phyloP scores from a whole-genome alignment of 2,329 filamentous ascomycete species.

The Penicillium hordei region DNA sequence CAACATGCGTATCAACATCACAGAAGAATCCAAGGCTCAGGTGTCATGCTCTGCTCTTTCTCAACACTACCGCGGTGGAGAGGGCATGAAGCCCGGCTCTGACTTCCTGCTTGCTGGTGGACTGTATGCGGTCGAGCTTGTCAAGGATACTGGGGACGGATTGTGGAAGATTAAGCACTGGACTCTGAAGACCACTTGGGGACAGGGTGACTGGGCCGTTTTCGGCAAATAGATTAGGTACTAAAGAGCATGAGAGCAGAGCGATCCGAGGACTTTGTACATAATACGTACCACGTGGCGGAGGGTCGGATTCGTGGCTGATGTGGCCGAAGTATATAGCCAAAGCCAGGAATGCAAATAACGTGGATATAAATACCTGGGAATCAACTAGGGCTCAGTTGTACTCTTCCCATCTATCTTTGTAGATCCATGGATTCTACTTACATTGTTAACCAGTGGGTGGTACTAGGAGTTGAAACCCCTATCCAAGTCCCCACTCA shows the following conservation, averaged over 20 bases:
- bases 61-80: constrained; percentile 24
- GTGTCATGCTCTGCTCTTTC: constrained; percentile 21
- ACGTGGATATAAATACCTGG: not conserved
- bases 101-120: constrained; percentile 26
- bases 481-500: no score
- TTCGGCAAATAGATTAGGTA: not conserved
- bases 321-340: not conserved
- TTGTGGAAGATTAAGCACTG: constrained; percentile 39
- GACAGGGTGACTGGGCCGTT: constrained; percentile 16
- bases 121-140: constrained; percentile 33
- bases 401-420: not conserved
- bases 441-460: no score
- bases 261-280: not conserved
- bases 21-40: constrained; percentile 14
- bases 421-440: not conserved
- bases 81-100: constrained; percentile 27
- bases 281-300: not conserved
- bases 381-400: not conserved
- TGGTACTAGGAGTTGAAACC: no score
- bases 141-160: constrained; percentile 29
- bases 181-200: constrained; percentile 34
- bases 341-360: not conserved
- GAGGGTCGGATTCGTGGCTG: not conserved
- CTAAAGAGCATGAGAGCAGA: not conserved
- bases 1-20: constrained; percentile 24